Percentiles rank a stretch among this genome's conserved stretches.
Conservation (phyloP, 1,284 basidiomycete genomes). For the Volvariella volvacea region DNA sequence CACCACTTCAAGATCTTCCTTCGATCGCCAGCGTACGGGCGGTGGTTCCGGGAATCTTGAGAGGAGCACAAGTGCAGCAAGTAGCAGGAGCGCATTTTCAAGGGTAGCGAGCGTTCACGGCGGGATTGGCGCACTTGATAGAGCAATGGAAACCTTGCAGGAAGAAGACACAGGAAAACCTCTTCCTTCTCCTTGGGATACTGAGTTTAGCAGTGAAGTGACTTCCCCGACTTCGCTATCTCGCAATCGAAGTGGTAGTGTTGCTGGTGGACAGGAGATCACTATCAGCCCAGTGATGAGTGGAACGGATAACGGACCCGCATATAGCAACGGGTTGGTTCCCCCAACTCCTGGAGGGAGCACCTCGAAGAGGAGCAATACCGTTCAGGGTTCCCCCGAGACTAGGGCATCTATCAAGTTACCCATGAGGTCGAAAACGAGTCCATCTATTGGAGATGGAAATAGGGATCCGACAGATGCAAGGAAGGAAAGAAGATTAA, state of each 20-base stretch:
- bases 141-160: conserved; percentile 5
- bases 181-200: background rate
- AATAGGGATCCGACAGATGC: conserved; percentile 13
- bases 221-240: no score
- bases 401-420: conserved; percentile 38
- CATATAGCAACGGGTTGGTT: no score
- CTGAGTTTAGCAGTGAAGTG: no score
- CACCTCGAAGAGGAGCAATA: conserved; percentile 33
- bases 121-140: conserved; percentile 16
- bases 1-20: no score
- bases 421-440: conserved; percentile 48
- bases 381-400: conserved; percentile 38
- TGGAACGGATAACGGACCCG: no score
- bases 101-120: conserved; percentile 17
- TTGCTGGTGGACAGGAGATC: conserved; percentile 10
- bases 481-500: conserved; percentile 15
- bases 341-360: conserved; percentile 11
- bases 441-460: conserved; percentile 20
- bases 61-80: conserved; percentile 12
- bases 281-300: conserved; percentile 6
- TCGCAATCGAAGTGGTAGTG: conserved; percentile 10
- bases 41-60: conserved; percentile 16
- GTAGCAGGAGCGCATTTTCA: conserved; percentile 14
- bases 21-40: no score
- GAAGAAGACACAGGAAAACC: background rate